phyloP scores from a whole-genome alignment of 257 asterid species.

The Schizonepeta tenuifolia region DNA sequence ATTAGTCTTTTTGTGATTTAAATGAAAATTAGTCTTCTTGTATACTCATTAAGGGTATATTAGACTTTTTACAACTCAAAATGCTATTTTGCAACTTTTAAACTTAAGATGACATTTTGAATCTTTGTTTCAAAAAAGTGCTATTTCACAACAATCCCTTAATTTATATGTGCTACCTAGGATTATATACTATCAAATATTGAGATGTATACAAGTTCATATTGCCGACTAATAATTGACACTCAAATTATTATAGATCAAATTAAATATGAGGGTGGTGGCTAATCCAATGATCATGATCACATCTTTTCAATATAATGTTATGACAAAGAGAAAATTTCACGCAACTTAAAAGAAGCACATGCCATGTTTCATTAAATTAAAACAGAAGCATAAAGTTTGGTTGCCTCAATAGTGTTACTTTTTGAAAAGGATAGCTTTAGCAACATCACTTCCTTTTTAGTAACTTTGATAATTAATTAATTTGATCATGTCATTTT shows the following conservation, averaged over 20 bases:
- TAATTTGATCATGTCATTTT: background rate
- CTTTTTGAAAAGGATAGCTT: conserved; percentile 11
- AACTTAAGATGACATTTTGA: no score
- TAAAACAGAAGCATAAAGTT: conserved; percentile 24
- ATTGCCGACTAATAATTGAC: conserved; percentile 4
- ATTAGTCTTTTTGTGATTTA: no score
- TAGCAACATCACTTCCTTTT: background rate
- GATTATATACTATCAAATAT: no score
- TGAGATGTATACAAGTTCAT: no score
- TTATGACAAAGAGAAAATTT: conserved; percentile 40
- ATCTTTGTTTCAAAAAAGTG: no score
- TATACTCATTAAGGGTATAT: no score
- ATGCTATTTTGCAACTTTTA: no score
- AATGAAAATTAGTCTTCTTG: no score
- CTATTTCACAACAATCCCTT: no score
- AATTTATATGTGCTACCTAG: no score
- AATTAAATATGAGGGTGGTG: background rate
- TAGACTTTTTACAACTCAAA: no score
- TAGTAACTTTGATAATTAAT: background rate
- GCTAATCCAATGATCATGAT: conserved; percentile 12
- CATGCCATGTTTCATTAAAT: conserved; percentile 36
- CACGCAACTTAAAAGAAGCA: conserved; percentile 29
- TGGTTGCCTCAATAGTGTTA: conserved; percentile 21
- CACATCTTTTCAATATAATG: conserved; percentile 20
- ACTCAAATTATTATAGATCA: background rate